These are phyloP conservation scores for Acanthamoeba healyi DNA, from an alignment of 208 protist genomes.

Conservation along the genomic window DNA sequence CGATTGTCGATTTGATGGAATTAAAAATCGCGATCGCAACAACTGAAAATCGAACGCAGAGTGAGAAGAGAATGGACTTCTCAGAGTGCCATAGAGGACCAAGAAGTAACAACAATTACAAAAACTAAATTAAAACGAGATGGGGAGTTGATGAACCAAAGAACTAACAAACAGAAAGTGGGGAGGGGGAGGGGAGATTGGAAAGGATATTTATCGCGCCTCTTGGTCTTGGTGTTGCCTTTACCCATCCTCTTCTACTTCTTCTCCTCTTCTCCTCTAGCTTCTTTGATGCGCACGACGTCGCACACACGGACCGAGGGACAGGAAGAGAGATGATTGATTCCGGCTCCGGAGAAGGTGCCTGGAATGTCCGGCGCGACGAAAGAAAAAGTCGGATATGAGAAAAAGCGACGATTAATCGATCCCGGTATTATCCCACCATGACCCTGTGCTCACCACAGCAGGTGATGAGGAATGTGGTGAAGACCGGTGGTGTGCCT, in stretches of 20 bases:
- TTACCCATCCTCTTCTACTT: slow-evolving; percentile 2
- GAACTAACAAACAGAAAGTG: neutral
- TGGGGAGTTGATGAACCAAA: neutral
- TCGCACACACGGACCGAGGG: too few species aligned
- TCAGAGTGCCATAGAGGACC: too few species aligned
- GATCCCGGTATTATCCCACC: neutral
- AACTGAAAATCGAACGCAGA: too few species aligned
- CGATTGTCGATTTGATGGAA: too few species aligned
- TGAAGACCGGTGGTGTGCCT: neutral
- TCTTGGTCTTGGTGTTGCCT: slow-evolving; percentile 68
- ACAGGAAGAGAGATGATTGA: neutral
- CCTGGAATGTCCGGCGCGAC: neutral
- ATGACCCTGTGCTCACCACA: neutral
- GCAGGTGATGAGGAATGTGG: neutral
- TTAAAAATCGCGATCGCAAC: too few species aligned
- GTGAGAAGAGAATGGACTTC: too few species aligned
- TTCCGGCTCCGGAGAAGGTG: neutral
- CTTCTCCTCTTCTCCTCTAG: neutral
- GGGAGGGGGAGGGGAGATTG: neutral
- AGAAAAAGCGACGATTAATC: neutral
- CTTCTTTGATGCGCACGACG: too few species aligned
- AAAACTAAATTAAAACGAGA: too few species aligned
- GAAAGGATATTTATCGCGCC: slow-evolving; percentile 72
- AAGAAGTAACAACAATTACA: too few species aligned
- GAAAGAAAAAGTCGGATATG: neutral